These are phyloP conservation scores for Tothia fuscella DNA, from an alignment of 2,329 filamentous ascomycete species.

Conservation along the genomic window DNA sequence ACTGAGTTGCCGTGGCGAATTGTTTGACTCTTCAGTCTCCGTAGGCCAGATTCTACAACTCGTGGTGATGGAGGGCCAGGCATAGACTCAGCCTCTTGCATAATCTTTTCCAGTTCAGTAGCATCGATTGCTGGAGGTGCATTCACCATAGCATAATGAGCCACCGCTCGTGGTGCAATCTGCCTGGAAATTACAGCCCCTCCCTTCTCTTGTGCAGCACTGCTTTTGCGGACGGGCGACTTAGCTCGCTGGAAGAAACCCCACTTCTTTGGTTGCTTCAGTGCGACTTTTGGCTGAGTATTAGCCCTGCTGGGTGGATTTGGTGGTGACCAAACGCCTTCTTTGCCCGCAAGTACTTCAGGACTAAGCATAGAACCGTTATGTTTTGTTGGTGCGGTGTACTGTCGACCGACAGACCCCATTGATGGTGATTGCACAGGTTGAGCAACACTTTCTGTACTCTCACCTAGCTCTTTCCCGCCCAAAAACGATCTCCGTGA, in stretches of 20 bases:
- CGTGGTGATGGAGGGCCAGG: slow-evolving; percentile 15
- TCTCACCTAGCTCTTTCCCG: no score
- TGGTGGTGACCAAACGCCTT: background rate
- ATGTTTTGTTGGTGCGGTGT: no score
- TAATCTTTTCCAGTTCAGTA: slow-evolving; percentile 34
- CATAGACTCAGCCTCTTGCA: slow-evolving; percentile 27
- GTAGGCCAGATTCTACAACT: slow-evolving; percentile 7
- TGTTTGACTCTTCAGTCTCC: background rate
- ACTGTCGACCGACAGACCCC: no score
- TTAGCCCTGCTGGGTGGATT: background rate
- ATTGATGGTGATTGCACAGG: no score
- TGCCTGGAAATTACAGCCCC: slow-evolving; percentile 22
- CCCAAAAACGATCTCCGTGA: slow-evolving; percentile 9
- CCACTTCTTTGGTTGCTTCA: slow-evolving; percentile 37
- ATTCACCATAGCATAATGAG: slow-evolving; percentile 48
- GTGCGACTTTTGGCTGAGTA: slow-evolving; percentile 17
- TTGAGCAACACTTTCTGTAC: no score
- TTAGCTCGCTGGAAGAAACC: slow-evolving; percentile 47
- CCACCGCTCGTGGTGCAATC: slow-evolving; percentile 30
- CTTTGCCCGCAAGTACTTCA: background rate
- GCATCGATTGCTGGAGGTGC: slow-evolving; percentile 32
- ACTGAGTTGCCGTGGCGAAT: slow-evolving; percentile 22
- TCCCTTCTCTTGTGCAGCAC: slow-evolving; percentile 26
- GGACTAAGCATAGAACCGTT: no score
- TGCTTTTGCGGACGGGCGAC: slow-evolving; percentile 25